phyloP scores from a whole-genome alignment of 148 eudicot species.

The Chenopodium berlandieri region DNA sequence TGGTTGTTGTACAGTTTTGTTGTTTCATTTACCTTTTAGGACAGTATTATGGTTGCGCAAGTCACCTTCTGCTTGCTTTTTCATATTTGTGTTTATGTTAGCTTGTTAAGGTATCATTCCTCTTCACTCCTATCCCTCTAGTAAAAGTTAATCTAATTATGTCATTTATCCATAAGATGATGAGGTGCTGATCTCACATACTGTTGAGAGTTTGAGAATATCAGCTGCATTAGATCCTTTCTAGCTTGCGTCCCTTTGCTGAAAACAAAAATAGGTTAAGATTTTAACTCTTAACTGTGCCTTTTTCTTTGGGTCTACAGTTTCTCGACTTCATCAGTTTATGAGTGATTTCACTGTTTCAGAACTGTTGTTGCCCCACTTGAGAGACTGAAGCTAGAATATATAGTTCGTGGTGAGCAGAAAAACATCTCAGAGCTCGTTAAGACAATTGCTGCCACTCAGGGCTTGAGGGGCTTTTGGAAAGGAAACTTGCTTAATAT shows the following conservation, averaged over 20 bases:
- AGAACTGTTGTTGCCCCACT: constrained; percentile 67
- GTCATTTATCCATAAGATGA: background rate
- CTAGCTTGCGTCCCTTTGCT: background rate
- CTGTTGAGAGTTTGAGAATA: background rate
- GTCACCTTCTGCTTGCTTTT: background rate
- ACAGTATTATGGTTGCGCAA: background rate
- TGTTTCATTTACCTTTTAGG: background rate
- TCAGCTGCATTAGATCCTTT: constrained; percentile 2
- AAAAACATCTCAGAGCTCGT: constrained; percentile 50
- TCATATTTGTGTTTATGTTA: background rate
- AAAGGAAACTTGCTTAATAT: constrained; percentile 66
- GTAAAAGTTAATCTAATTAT: background rate
- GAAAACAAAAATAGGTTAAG: background rate
- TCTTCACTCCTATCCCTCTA: background rate
- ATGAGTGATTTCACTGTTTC: constrained; percentile 39
- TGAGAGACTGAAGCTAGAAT: constrained; percentile 72
- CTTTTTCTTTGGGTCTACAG: constrained; percentile 18
- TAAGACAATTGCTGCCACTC: constrained; percentile 46
- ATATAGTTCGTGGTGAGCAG: constrained; percentile 74
- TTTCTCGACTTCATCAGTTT: constrained; percentile 27
- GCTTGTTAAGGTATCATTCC: background rate
- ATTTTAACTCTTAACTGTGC: constrained; percentile 6
- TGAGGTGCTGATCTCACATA: background rate
- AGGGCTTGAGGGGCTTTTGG: constrained; percentile 73
- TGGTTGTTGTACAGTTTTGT: background rate